Evolutionary conservation across 164 flowering plant species (phyloP).

Genomic region (Saururus chinensis): DNA sequence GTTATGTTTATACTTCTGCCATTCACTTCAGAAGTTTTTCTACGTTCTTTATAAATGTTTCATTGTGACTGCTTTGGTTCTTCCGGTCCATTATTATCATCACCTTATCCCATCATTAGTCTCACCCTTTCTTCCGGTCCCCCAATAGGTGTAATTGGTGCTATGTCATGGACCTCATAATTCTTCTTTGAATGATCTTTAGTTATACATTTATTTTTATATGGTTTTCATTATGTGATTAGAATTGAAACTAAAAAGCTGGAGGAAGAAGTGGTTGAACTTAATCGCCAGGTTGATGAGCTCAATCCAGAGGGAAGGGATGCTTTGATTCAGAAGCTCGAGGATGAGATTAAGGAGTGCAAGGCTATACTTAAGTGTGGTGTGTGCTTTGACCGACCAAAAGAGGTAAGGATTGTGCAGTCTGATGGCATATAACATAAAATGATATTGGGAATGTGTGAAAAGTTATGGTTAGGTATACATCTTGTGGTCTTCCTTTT

Average conservation of each 20-base stretch:
- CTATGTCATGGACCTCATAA: no score
- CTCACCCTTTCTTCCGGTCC: no score
- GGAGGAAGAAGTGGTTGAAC: constrained; percentile 65
- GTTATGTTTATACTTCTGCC: no score
- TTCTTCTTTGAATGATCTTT: no score
- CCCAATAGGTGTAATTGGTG: no score
- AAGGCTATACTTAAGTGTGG: constrained; percentile 84
- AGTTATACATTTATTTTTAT: neutral
- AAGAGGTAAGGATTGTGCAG: constrained; percentile 47
- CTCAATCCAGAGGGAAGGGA: constrained; percentile 62
- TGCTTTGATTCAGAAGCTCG: constrained; percentile 74
- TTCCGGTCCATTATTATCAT: no score
- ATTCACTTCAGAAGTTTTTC: no score
- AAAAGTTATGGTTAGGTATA: neutral
- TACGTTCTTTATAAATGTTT: no score
- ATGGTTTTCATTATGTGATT: constrained; percentile 3
- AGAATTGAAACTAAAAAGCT: constrained; percentile 54
- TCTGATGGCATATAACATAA: neutral
- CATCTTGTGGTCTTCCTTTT: neutral
- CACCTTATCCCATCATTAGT: no score
- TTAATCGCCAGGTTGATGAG: constrained; percentile 44
- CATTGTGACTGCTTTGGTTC: neutral
- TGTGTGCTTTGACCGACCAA: constrained; percentile 86
- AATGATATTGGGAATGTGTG: neutral
- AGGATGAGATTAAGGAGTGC: constrained; percentile 84